Conservation (phyloP, 2,329 filamentous ascomycete species). For the Curvularia lunata region DNA sequence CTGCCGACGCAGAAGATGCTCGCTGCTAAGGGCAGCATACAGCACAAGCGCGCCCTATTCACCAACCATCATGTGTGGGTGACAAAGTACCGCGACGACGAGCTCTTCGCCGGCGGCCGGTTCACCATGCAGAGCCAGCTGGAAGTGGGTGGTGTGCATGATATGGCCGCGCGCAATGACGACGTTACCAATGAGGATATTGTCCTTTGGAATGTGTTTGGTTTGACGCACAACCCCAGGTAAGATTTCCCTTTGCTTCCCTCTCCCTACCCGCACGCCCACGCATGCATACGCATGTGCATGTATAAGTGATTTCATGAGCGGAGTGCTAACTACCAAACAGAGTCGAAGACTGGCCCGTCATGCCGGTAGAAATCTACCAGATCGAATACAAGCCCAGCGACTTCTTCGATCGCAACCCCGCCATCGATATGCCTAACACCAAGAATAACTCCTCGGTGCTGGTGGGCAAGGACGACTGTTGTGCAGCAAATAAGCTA, state of each 20-base stretch:
- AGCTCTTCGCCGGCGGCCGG: conserved; percentile 58
- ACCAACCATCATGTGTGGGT: conserved; percentile 61
- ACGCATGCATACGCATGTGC: too few species aligned
- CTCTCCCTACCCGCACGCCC: background rate
- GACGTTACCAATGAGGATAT: conserved; percentile 54
- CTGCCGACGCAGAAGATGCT: conserved; percentile 59
- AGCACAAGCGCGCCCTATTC: conserved; percentile 56
- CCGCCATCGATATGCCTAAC: conserved; percentile 59
- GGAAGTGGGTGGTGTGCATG: conserved; percentile 54
- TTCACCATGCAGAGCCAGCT: conserved; percentile 56
- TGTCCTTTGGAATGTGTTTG: conserved; percentile 59
- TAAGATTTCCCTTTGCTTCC: too few species aligned
- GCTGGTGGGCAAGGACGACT: conserved; percentile 37
- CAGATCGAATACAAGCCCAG: conserved; percentile 57
- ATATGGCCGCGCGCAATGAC: conserved; percentile 54
- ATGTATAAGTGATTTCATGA: too few species aligned
- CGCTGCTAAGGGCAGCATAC: conserved; percentile 53
- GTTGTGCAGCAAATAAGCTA: conserved; percentile 31
- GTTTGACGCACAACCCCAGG: conserved; percentile 59
- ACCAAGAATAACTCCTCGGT: conserved; percentile 42
- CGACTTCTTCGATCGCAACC: conserved; percentile 62
- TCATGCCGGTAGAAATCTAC: conserved; percentile 59
- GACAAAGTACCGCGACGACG: conserved; percentile 59
- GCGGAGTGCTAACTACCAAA: background rate
- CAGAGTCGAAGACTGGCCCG: conserved; percentile 57